A percentile compares a stretch with the other conserved stretches of the same genome.
Conservation (phyloP, 441 rosid genomes). For the Arabidopsis lyrata region DNA sequence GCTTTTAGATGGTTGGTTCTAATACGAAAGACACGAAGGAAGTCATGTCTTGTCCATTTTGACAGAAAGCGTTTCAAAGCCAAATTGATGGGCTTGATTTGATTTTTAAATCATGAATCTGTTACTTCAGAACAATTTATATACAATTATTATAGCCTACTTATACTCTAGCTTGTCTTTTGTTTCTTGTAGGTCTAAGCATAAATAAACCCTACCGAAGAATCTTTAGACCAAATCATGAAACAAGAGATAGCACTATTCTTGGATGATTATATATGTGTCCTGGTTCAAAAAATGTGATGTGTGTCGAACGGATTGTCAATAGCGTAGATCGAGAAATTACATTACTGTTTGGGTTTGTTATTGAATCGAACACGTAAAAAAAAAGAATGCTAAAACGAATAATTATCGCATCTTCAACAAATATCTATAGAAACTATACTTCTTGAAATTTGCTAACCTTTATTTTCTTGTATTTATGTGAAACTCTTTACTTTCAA, state of each 20-base stretch:
- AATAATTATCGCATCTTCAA: neutral
- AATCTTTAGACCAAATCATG: conserved; percentile 38
- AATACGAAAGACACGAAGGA: conserved; percentile 40
- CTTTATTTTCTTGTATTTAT: neutral
- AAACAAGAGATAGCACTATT: conserved; percentile 24
- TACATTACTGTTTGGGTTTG: conserved; percentile 16
- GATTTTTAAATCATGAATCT: conserved; percentile 42
- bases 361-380: conserved; percentile 30
- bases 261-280: conserved; percentile 14
- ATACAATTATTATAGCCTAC: conserved; percentile 17
- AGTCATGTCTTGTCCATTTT: conserved; percentile 44
- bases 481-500: neutral
- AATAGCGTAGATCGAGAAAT: conserved; percentile 19
- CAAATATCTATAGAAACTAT: neutral
- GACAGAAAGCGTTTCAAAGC: conserved; percentile 43
- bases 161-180: conserved; percentile 32
- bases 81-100: conserved; percentile 44
- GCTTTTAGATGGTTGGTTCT: conserved; percentile 45
- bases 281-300: conserved; percentile 18
- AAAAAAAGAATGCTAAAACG: conserved; percentile 5
- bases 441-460: neutral
- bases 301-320: conserved; percentile 38
- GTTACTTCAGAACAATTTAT: conserved; percentile 18
- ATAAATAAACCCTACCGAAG: conserved; percentile 37
- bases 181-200: conserved; percentile 42